These are phyloP conservation scores for Quercus parvula DNA, from an alignment of 306 rosid species.

Conservation along the genomic window DNA sequence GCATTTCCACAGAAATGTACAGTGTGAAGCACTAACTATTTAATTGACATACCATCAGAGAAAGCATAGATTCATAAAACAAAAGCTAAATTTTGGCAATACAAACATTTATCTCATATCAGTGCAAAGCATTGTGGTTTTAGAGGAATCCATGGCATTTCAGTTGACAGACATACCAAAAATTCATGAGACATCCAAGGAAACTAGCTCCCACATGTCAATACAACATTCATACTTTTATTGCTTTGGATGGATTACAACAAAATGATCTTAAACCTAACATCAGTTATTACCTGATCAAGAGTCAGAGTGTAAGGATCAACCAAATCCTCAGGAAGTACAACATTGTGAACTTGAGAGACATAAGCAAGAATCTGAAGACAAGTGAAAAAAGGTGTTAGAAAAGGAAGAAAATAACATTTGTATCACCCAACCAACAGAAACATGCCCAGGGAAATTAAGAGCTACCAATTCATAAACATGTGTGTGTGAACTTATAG, in stretches of 20 bases:
- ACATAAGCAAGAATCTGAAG: constrained; percentile 89
- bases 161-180: no score
- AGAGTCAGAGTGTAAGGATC: constrained; percentile 57
- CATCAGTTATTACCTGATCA: constrained; percentile 48
- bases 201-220: background rate
- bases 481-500: background rate
- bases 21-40: background rate
- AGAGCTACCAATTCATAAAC: background rate
- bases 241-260: background rate
- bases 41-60: background rate
- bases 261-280: background rate
- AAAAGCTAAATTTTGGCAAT: background rate
- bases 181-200: no score
- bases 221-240: constrained; percentile 12
- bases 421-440: background rate
- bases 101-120: background rate
- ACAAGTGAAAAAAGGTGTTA: constrained; percentile 19
- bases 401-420: background rate
- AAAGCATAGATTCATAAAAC: background rate
- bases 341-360: constrained; percentile 86
- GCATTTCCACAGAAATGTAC: background rate
- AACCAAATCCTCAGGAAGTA: constrained; percentile 65
- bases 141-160: no score
- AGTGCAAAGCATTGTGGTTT: background rate
- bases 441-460: background rate